Percentiles rank a stretch among this genome's conserved stretches.
Conservation (phyloP, 345 rosid species). For the Moringa oleifera region DNA sequence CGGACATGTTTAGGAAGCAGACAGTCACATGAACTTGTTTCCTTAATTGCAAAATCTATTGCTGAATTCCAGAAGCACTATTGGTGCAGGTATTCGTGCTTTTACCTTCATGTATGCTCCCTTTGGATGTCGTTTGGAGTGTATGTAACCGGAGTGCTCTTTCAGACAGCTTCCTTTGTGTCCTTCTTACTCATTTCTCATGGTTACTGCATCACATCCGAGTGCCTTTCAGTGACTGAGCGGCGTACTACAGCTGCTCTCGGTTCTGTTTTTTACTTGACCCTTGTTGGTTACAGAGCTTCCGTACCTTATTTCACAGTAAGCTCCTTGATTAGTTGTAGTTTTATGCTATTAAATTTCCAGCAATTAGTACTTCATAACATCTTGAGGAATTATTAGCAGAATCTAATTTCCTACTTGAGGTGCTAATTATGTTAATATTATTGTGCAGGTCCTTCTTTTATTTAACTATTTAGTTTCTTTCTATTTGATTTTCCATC, state of each 20-base stretch:
- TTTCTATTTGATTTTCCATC: conserved; percentile 78
- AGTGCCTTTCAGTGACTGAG: conserved; percentile 70
- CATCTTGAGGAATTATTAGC: no score
- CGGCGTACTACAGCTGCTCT: conserved; percentile 81
- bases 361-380: not conserved
- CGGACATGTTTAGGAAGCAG: no score
- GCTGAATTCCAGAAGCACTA: no score
- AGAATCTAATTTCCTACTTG: no score
- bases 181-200: conserved; percentile 91
- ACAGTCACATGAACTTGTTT: no score
- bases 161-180: conserved; percentile 85
- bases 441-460: conserved; percentile 57
- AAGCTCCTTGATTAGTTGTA: conserved; percentile 26
- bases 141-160: conserved; percentile 86
- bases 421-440: no score
- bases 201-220: conserved; percentile 88
- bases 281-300: conserved; percentile 93
- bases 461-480: conserved; percentile 74
- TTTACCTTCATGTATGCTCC: conserved; percentile 78
- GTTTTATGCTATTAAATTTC: no score
- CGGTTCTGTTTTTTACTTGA: conserved; percentile 82
- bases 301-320: conserved; percentile 91
- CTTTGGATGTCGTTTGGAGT: conserved; percentile 97
- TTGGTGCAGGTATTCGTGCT: conserved; percentile 99
- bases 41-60: no score